These are phyloP conservation scores for Iberis amara DNA, from an alignment of 441 rosid species.

Conservation along the genomic window DNA sequence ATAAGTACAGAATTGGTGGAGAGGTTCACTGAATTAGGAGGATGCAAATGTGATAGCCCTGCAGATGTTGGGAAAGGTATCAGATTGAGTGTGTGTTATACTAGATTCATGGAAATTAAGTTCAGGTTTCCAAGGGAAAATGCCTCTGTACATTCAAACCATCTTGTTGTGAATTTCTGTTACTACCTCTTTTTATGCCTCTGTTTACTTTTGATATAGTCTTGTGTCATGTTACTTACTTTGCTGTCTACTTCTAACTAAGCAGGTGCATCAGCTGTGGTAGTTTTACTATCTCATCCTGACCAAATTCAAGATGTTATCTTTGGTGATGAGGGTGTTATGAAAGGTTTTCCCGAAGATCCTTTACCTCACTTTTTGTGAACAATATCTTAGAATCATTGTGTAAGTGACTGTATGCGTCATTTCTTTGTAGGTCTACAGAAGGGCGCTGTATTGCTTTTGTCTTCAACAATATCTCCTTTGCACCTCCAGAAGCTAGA, in stretches of 20 bases:
- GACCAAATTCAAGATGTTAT: constrained; percentile 55
- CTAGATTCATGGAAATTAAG: not conserved
- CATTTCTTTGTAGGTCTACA: constrained; percentile 44
- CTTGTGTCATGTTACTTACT: constrained; percentile 3
- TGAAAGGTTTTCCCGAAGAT: constrained; percentile 43
- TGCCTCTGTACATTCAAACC: not conserved
- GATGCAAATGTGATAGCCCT: constrained; percentile 44
- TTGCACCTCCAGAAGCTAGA: constrained; percentile 51
- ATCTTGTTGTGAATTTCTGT: constrained; percentile 5
- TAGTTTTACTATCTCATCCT: constrained; percentile 56
- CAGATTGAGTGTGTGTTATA: not conserved
- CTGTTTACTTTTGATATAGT: constrained; percentile 6
- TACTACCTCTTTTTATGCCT: constrained; percentile 9
- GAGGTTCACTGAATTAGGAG: constrained; percentile 56
- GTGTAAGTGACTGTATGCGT: constrained; percentile 17
- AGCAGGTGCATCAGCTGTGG: constrained; percentile 66
- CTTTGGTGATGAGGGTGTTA: constrained; percentile 54
- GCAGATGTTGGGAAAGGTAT: constrained; percentile 59
- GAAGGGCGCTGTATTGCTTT: constrained; percentile 52
- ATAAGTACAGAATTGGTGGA: constrained; percentile 37
- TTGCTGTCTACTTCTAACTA: not conserved
- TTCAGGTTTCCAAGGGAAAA: not conserved
- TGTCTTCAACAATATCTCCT: constrained; percentile 50
- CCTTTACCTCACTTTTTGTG: constrained; percentile 8
- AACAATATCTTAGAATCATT: constrained; percentile 7